Percentiles rank a stretch among this genome's conserved stretches.
Evolutionary conservation across 139 green algal genomes (phyloP).

Genomic region (Chlamydomonas incerta): DNA sequence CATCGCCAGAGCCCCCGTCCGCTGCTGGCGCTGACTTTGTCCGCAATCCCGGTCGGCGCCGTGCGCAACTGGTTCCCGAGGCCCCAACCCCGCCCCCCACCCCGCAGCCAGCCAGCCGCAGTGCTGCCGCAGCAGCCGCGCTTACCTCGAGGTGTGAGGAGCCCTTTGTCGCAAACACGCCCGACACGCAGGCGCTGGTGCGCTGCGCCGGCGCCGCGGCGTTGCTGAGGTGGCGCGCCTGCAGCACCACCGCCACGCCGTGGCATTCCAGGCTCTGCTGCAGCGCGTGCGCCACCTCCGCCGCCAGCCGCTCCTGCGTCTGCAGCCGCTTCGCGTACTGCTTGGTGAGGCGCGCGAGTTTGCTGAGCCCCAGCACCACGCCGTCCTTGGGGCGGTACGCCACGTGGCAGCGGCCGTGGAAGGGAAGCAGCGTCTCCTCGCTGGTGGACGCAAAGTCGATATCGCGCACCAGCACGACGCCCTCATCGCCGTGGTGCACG

Average conservation of each 20-base stretch:
- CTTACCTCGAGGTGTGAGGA: conserved; percentile 11
- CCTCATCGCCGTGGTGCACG: conserved; percentile 57
- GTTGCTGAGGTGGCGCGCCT: conserved; percentile 71
- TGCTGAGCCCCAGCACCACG: conserved; percentile 88
- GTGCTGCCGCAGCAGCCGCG: no score
- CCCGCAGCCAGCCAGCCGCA: no score
- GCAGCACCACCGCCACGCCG: conserved; percentile 75
- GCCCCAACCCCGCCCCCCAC: no score
- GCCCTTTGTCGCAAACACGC: conserved; percentile 21
- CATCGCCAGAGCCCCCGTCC: no score
- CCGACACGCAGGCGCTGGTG: conserved; percentile 27
- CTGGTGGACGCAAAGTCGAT: conserved; percentile 90
- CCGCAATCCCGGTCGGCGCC: no score
- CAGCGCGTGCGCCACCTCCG: conserved; percentile 65
- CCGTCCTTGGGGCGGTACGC: conserved; percentile 88
- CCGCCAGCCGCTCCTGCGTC: conserved; percentile 73
- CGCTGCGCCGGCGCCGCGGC: conserved; percentile 5
- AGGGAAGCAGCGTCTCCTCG: conserved; percentile 87
- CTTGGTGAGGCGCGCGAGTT: conserved; percentile 86
- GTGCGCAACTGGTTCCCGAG: no score
- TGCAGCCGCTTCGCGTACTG: conserved; percentile 83
- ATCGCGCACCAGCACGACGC: conserved; percentile 91
- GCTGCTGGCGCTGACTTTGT: no score
- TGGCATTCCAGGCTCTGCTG: conserved; percentile 53
- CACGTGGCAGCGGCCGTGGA: conserved; percentile 92